phyloP scores from a whole-genome alignment of 2,329 filamentous ascomycete species.

The Aspergillus sp. region DNA sequence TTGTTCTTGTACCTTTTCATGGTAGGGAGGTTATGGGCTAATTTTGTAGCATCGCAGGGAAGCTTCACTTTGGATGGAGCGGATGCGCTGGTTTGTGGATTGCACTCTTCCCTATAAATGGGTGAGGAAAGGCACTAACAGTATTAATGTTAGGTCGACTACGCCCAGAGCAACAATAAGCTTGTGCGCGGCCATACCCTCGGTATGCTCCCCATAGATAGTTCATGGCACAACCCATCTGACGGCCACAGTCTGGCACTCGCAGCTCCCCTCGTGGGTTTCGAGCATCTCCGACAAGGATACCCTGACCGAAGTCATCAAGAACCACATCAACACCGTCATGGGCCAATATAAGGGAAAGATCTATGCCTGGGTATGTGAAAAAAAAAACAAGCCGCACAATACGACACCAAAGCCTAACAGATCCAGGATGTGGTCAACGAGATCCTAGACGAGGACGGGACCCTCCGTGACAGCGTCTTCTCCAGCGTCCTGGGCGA shows the following conservation, averaged over 20 bases:
- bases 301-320: slow-evolving; percentile 54
- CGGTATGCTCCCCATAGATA: slow-evolving; percentile 22
- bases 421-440: slow-evolving; percentile 29
- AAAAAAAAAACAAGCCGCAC: no score
- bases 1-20: background rate
- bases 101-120: slow-evolving; percentile 57
- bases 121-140: slow-evolving; percentile 61
- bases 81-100: slow-evolving; percentile 43
- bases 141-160: slow-evolving; percentile 53
- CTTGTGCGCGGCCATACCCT: slow-evolving; percentile 63
- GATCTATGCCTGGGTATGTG: slow-evolving; percentile 37
- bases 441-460: slow-evolving; percentile 52
- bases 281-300: slow-evolving; percentile 53
- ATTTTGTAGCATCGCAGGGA: slow-evolving; percentile 39
- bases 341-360: slow-evolving; percentile 35
- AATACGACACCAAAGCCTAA: background rate
- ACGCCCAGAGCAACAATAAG: slow-evolving; percentile 39
- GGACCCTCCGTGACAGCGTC: slow-evolving; percentile 58
- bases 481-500: slow-evolving; percentile 70
- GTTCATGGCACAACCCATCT: background rate
- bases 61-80: slow-evolving; percentile 58
- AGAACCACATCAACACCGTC: slow-evolving; percentile 42
- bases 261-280: slow-evolving; percentile 32
- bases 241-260: slow-evolving; percentile 36
- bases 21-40: background rate